Conservation (phyloP, 441 rosid species). For the Brassica balearica region DNA sequence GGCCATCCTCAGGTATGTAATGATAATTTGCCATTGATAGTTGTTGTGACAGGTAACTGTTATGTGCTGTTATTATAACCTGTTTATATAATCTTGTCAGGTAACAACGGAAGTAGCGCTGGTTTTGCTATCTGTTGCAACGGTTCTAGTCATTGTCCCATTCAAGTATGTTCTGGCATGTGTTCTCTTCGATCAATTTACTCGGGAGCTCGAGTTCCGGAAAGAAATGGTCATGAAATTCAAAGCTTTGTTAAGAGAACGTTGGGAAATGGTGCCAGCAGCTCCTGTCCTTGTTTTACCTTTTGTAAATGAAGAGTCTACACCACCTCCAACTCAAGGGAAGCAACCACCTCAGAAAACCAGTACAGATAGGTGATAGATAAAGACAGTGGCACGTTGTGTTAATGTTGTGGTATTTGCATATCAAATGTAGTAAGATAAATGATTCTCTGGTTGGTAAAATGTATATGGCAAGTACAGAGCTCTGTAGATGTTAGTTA, state of each 20-base stretch:
- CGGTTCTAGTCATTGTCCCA: slow-evolving; percentile 67
- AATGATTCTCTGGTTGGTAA: slow-evolving; percentile 11
- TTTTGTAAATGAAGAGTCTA: slow-evolving; percentile 54
- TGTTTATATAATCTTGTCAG: slow-evolving; percentile 47
- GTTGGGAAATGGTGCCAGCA: slow-evolving; percentile 91
- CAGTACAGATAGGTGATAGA: slow-evolving; percentile 44
- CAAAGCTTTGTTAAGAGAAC: slow-evolving; percentile 65
- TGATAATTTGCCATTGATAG: no score
- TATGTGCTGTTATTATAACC: no score
- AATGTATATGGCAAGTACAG: slow-evolving; percentile 36
- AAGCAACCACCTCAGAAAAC: slow-evolving; percentile 46
- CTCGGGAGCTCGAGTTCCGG: slow-evolving; percentile 86
- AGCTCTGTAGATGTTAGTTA: not conserved
- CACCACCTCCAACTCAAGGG: slow-evolving; percentile 44
- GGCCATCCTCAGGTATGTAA: slow-evolving; percentile 91
- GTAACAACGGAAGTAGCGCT: slow-evolving; percentile 83
- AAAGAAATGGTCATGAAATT: slow-evolving; percentile 78
- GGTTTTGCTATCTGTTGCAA: slow-evolving; percentile 64
- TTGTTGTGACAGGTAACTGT: no score
- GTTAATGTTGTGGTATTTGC: slow-evolving; percentile 22
- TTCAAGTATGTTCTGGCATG: slow-evolving; percentile 83
- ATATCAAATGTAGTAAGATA: slow-evolving; percentile 27
- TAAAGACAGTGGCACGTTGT: slow-evolving; percentile 37
- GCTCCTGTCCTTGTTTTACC: slow-evolving; percentile 86
- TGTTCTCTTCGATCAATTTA: slow-evolving; percentile 77